phyloP scores from a whole-genome alignment of 352 stramenopile species.

The Peronosclerospora sorghi region DNA sequence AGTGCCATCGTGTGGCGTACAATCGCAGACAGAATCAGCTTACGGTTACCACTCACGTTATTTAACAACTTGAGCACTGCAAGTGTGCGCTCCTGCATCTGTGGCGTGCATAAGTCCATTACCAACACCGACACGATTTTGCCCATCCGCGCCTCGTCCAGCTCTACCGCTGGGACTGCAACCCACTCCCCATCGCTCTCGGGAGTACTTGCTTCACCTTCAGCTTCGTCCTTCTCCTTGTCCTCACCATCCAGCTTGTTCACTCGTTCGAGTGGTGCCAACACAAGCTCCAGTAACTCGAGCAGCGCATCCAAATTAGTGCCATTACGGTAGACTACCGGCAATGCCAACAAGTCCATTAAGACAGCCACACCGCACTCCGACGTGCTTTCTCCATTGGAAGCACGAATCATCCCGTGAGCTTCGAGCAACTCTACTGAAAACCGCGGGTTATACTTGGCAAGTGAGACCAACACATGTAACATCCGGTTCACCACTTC shows the following conservation, averaged over 20 bases:
- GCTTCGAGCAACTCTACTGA: conserved; percentile 78
- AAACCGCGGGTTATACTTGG: conserved; percentile 88
- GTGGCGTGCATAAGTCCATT: conserved; percentile 64
- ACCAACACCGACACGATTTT: conserved; percentile 59
- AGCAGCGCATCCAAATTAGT: conserved; percentile 90
- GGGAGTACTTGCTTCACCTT: conserved; percentile 3
- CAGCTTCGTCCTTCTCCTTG: conserved; percentile 36
- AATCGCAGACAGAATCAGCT: conserved; percentile 53
- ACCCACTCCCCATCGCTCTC: conserved; percentile 49
- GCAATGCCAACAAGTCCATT: conserved; percentile 82
- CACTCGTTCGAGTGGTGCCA: conserved; percentile 81
- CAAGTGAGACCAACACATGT: conserved; percentile 74
- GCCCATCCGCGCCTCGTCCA: conserved; percentile 43
- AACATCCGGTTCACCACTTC: conserved; percentile 88
- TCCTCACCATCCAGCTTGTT: conserved; percentile 30
- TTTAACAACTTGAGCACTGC: conserved; percentile 73
- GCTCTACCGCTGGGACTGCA: conserved; percentile 41
- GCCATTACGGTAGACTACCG: conserved; percentile 80
- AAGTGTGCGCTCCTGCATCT: conserved; percentile 79
- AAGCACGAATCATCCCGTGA: conserved; percentile 37
- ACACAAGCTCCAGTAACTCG: conserved; percentile 83
- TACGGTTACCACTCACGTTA: conserved; percentile 44
- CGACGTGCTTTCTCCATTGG: conserved; percentile 1
- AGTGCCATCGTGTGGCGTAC: conserved; percentile 48
- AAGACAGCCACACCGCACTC: conserved; percentile 54